phyloP scores from a whole-genome alignment of 148 eudicot species.

The Camellia japonica region DNA sequence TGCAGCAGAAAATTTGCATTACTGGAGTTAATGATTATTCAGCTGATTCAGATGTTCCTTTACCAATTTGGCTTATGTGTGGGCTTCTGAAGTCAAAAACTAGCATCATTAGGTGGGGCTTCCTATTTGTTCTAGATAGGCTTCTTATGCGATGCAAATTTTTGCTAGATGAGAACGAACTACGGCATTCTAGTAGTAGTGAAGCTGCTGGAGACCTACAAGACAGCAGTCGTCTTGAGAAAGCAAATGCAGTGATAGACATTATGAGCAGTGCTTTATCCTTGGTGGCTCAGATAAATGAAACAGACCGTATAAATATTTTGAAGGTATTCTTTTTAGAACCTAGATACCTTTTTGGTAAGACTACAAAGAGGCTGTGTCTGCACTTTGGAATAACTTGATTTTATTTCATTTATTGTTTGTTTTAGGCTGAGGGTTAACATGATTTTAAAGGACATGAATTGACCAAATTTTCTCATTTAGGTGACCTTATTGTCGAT shows the following conservation, averaged over 20 bases:
- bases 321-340: conserved; percentile 58
- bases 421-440: background rate
- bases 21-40: conserved; percentile 79
- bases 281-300: conserved; percentile 88
- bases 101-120: conserved; percentile 81
- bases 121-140: conserved; percentile 79
- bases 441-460: background rate
- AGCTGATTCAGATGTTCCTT: conserved; percentile 56
- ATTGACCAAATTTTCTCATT: background rate
- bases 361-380: background rate
- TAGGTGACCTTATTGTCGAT: background rate
- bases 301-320: conserved; percentile 91
- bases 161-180: conserved; percentile 76
- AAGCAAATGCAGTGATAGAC: conserved; percentile 91
- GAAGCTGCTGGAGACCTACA: conserved; percentile 29
- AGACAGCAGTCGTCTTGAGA: conserved; percentile 57
- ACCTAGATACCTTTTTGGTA: background rate
- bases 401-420: background rate
- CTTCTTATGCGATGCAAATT: conserved; percentile 95
- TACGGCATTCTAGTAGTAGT: conserved; percentile 37
- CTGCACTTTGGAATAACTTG: background rate
- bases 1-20: conserved; percentile 64
- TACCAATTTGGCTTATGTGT: conserved; percentile 90
- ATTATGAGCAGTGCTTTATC: conserved; percentile 87
- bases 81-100: conserved; percentile 89